A percentile compares a stretch with the other conserved stretches of the same genome.
Evolutionary conservation across 1,284 basidiomycete species (phyloP).

Genomic region (Boletellus sp.): DNA sequence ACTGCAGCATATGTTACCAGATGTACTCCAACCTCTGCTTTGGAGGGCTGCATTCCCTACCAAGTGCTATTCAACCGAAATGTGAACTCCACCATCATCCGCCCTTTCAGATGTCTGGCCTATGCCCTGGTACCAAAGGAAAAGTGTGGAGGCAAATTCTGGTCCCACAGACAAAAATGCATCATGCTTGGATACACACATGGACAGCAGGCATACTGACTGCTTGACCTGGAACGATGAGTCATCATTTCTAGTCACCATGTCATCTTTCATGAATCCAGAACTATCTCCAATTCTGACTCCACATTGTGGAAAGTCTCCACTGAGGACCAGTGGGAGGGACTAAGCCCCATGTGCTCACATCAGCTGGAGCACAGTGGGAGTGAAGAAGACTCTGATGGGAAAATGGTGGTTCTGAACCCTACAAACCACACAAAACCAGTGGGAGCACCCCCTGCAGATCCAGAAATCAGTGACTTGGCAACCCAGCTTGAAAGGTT

Average conservation of each 20-base stretch:
- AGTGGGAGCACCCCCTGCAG: too few relatives aligned
- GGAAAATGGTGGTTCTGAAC: too few relatives aligned
- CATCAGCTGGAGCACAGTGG: too few relatives aligned
- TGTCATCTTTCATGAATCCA: slow-evolving; percentile 1
- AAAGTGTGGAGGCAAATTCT: slow-evolving; percentile 3
- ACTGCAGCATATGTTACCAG: slow-evolving; percentile 16
- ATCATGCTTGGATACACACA: slow-evolving; percentile 4
- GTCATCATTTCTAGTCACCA: not conserved
- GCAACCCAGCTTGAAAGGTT: too few relatives aligned
- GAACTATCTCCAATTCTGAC: not conserved
- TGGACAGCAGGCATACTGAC: slow-evolving; percentile 7
- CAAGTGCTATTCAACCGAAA: not conserved
- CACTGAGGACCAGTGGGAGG: too few relatives aligned
- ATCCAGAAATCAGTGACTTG: too few relatives aligned
- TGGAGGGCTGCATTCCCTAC: not conserved
- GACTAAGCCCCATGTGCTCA: too few relatives aligned
- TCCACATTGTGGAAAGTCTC: too few relatives aligned
- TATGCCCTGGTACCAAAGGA: slow-evolving; percentile 2
- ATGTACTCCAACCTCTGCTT: not conserved
- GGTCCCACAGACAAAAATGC: not conserved
- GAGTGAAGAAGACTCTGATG: too few relatives aligned
- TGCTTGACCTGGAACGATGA: not conserved
- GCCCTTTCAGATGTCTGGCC: not conserved
- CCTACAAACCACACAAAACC: too few relatives aligned
- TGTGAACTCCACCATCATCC: not conserved